Evolutionary conservation across 1,284 basidiomycete genomes (phyloP).

Genomic region (Bjerkandera adusta): DNA sequence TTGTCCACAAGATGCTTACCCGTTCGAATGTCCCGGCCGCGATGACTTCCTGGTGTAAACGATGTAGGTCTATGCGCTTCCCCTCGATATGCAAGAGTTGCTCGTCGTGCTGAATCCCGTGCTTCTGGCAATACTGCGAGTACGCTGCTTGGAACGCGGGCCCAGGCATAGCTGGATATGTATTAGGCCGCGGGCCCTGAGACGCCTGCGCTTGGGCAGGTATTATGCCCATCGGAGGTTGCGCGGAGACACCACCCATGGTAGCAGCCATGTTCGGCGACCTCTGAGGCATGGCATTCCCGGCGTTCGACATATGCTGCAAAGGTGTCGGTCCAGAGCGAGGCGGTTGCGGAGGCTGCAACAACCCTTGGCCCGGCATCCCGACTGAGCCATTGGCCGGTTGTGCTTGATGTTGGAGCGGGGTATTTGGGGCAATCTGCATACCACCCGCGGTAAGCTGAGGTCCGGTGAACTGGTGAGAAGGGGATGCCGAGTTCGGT

Average conservation of each 20-base stretch:
- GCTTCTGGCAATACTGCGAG: conserved; percentile 30
- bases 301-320: background rate
- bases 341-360: conserved; percentile 5
- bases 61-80: conserved; percentile 50
- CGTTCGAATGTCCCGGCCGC: conserved; percentile 5
- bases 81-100: conserved; percentile 45
- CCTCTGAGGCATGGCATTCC: background rate
- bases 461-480: conserved; percentile 19
- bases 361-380: background rate
- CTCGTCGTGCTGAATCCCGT: conserved; percentile 37
- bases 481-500: conserved; percentile 10
- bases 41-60: conserved; percentile 54
- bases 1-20: background rate
- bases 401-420: conserved; percentile 10
- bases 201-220: background rate
- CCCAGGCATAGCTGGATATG: conserved; percentile 9
- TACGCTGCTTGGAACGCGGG: conserved; percentile 8
- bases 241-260: background rate
- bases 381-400: conserved; percentile 25
- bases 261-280: conserved; percentile 8
- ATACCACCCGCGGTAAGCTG: conserved; percentile 12
- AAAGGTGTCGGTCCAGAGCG: conserved; percentile 4
- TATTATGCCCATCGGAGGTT: background rate
- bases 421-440: conserved; percentile 14
- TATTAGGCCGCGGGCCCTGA: background rate